Conservation (phyloP, 768 basidiomycete genomes). For the Collybia sordida region DNA sequence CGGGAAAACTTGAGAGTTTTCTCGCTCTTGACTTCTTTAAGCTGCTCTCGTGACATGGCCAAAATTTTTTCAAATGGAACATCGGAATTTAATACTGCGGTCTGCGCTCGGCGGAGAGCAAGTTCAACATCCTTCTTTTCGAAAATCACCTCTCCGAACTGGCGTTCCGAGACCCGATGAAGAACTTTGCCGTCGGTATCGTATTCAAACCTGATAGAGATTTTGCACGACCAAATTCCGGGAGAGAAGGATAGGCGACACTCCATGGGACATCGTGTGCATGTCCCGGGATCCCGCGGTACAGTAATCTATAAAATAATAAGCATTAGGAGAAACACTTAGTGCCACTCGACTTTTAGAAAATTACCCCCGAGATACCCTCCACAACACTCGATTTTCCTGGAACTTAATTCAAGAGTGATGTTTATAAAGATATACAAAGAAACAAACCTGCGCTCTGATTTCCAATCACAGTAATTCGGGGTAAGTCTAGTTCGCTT, state of each 20-base stretch:
- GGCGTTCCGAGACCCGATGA: conserved; percentile 15
- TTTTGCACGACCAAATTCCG: conserved; percentile 32
- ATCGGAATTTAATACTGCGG: conserved; percentile 38
- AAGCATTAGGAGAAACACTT: too few species aligned
- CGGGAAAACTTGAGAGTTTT: conserved; percentile 28
- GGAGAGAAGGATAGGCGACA: conserved; percentile 26
- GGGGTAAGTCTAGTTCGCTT: conserved; percentile 45
- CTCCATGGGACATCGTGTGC: conserved; percentile 41
- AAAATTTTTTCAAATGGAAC: conserved; percentile 16
- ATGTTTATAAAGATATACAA: not conserved
- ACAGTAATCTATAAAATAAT: conserved; percentile 52
- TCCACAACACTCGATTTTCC: conserved; percentile 44
- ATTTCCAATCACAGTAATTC: conserved; percentile 51
- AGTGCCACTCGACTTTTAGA: conserved; percentile 3
- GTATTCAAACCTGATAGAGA: conserved; percentile 41
- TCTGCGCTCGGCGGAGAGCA: conserved; percentile 43
- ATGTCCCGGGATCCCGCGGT: conserved; percentile 48
- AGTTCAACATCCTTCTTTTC: conserved; percentile 40
- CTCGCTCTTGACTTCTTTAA: not conserved
- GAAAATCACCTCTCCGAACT: conserved; percentile 25
- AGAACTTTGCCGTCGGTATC: conserved; percentile 28
- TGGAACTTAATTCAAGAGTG: not conserved
- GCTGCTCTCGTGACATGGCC: not conserved
- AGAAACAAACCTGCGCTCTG: conserved; percentile 42
- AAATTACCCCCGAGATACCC: conserved; percentile 44